These are phyloP conservation scores for Irpex sp. DNA, from an alignment of 1,284 basidiomycete species.

Conservation along the genomic window DNA sequence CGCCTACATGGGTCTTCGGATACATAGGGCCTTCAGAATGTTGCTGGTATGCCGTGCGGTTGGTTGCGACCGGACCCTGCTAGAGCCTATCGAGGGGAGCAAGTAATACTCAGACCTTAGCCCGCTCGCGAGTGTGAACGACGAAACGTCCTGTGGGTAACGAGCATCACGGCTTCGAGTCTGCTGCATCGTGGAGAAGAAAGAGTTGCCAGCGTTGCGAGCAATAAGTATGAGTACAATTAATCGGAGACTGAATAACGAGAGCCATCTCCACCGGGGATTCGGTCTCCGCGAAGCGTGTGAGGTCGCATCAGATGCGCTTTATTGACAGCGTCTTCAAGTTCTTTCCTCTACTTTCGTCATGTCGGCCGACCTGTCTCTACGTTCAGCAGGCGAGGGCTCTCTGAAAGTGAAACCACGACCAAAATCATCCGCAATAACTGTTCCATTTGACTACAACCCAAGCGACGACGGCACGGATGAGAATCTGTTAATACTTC, in stretches of 20 bases:
- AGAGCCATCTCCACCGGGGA: background rate
- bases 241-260: no score
- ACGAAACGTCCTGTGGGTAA: constrained; percentile 17
- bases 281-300: background rate
- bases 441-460: constrained; percentile 36
- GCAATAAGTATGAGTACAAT: no score
- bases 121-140: constrained; percentile 23
- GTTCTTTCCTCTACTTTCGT: background rate
- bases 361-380: background rate
- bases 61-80: constrained; percentile 17
- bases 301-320: background rate
- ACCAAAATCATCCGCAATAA: background rate
- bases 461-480: constrained; percentile 80
- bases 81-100: constrained; percentile 20
- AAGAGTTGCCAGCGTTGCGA: background rate
- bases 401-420: background rate
- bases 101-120: constrained; percentile 28
- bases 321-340: background rate
- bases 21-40: constrained; percentile 7
- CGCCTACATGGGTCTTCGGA: constrained; percentile 12
- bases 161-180: constrained; percentile 27
- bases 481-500: constrained; percentile 80
- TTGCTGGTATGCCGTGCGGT: constrained; percentile 22
- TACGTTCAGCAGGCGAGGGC: background rate
- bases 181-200: constrained; percentile 8